Base-by-base conservation (phyloP, 23 red algal species). In the Gracilariopsis chorda region DNA sequence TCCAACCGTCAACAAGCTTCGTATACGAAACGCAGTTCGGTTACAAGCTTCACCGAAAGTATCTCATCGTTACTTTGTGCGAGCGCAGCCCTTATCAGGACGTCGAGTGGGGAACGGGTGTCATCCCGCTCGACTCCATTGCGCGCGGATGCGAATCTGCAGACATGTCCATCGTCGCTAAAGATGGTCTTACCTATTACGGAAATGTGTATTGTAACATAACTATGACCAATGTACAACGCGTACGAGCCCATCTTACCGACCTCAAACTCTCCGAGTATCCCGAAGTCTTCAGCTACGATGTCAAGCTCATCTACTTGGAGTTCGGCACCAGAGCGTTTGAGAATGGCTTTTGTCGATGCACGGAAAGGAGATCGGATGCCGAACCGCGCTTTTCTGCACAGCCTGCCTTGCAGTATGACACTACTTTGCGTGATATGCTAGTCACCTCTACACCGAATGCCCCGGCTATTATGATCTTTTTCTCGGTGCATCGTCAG, bases 281-380 rank as follows among this genome's bases (percentile, higher is more conserved):
- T 61, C 84, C 84, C 29, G 84, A 88, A 48, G 51, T 48, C 49
- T 77, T 70, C 27, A 88, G 43, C 2, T 77, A 88, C 35, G 84
- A 88, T 73, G 84, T 88, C 69, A 88, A 88, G 52, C 67, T 88
- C 25, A 58, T 88, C 51, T 88, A 88, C 51, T 20, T 88, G 1
- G 84, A 88, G 33, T 46, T 88, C 40, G 64, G 84, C 52, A 17
- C 45, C 45, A 42, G 37, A 21, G 14, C 63, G 1, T 88, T 88
- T 76, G 67, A 58, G 14, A 35, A 41, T 8, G 84, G 84, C 23
- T 77, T 59, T 41, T 16, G 32, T 44, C 46, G 48, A 57, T 37
- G 49, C 23, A 88, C 84, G 2, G 84, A 88, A 51, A 74, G 51
- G 28, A 46, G 84, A 60, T 88, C 84, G 13, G 84, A 88, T 37